Base-by-base conservation (phyloP, 2,329 filamentous ascomycete genomes). In the Beauveria asiatica region DNA sequence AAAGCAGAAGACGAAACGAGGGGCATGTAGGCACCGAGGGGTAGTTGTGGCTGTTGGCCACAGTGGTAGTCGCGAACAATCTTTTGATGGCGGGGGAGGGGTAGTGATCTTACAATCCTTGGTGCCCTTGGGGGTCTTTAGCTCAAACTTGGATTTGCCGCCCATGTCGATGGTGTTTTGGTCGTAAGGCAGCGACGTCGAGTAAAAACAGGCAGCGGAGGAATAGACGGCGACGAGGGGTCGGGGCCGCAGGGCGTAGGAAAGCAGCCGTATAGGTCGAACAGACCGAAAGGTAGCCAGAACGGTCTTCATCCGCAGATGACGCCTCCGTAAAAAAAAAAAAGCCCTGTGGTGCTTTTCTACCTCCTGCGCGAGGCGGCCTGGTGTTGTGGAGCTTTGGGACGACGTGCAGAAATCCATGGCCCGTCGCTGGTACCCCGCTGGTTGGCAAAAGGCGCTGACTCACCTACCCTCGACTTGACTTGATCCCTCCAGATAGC, bases 61-160 rank as follows among this genome's bases (percentile, higher is more conserved):
- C 37, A 9, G 46, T 23, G 13, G 23, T 17, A 17, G 10, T 44
- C 37, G 56, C 48, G n/a, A 25, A 33, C 25, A 51, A 39, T 23
- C 21, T 21, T 56, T 33, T n/a, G 27, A 57, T 51, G 48, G 49
- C 37, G 46, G 59, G 50, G 54, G 45, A 52, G 49, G 41, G 54
- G 46, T 42, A 62, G 56, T 21, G 55, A 23, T 19, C 69, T 69
- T 61, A 85, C 85, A 96, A 73, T 96, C 92, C 72, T 90, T 89
- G 65, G 91, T 96, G 67, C 92, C 91, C 81, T 96, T 96, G 64
- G 91, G 90, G 70, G 88, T 90, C 80, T 96, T 96, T 72, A 95
- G 81, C 74, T 86, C 84, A 74, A 88, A 86, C 64, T 80, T 80
- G 61, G 71, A 71, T 65, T 79, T 78, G 42, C 74, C 70, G 57